Percentiles rank a stretch among this genome's conserved stretches.
phyloP scores from a whole-genome alignment of 306 rosid species.

The Dalbergia cultrata region DNA sequence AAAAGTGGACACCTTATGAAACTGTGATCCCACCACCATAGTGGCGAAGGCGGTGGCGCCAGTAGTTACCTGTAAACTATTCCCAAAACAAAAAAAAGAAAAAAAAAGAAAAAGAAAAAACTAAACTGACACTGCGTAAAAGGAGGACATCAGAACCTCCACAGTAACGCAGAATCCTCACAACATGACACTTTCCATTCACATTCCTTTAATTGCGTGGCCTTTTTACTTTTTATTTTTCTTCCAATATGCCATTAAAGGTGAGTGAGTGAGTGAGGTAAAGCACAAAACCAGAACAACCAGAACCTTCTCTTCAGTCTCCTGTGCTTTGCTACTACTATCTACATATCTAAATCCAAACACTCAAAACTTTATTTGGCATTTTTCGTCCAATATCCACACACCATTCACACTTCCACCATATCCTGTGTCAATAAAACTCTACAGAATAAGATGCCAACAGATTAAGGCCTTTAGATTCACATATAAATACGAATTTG shows the following conservation, averaged over 20 bases:
- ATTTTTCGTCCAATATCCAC: conserved; percentile 16
- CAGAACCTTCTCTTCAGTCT: conserved; percentile 54
- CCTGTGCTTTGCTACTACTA: neutral
- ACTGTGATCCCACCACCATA: conserved; percentile 14
- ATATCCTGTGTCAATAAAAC: conserved; percentile 17
- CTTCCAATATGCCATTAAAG: conserved; percentile 8
- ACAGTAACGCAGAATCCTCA: neutral
- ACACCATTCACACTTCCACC: conserved; percentile 11
- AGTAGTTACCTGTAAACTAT: neutral
- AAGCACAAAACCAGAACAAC: conserved; percentile 44
- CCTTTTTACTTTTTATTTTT: conserved; percentile 25
- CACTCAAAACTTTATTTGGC: neutral
- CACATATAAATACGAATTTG: neutral
- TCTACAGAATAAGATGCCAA: neutral
- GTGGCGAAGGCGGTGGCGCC: neutral
- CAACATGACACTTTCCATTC: conserved; percentile 40
- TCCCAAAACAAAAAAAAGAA: neutral
- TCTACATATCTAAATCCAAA: conserved; percentile 9
- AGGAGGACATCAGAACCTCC: conserved; percentile 29
- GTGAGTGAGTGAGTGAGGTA: conserved; percentile 15
- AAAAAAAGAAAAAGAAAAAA: neutral
- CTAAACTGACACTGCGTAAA: conserved; percentile 1
- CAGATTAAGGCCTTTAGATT: neutral
- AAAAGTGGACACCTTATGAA: conserved; percentile 1
- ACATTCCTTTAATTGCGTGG: conserved; percentile 44